Percentiles rank a stretch among this genome's conserved stretches.
Conservation (phyloP, 805 yeast species). For the Kluyveromyces nonfermentans region DNA sequence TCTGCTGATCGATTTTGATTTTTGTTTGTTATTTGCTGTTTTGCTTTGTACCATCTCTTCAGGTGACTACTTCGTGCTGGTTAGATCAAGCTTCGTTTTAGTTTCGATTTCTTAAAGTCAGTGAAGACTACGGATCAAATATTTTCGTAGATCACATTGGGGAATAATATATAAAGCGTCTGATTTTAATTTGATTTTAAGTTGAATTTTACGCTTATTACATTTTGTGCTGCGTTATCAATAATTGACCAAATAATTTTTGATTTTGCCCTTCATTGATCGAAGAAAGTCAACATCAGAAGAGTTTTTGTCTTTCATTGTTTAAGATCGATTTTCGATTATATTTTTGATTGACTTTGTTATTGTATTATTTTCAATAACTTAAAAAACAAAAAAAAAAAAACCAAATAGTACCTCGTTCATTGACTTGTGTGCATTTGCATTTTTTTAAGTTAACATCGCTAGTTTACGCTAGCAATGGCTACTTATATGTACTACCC, state of each 20-base stretch:
- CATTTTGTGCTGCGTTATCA: background rate
- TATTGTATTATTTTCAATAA: background rate
- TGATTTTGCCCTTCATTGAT: background rate
- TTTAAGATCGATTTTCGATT: background rate
- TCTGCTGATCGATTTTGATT: background rate
- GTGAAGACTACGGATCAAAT: background rate
- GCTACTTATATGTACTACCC: constrained; percentile 11
- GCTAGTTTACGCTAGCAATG: constrained; percentile 2
- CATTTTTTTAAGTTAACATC: background rate
- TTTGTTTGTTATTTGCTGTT: background rate
- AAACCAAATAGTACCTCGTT: background rate
- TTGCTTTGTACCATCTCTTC: background rate
- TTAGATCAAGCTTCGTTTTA: background rate
- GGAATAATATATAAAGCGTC: background rate
- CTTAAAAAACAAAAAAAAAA: too few species aligned
- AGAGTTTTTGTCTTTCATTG: background rate
- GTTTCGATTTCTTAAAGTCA: background rate
- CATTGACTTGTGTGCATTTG: background rate
- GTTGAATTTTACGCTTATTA: background rate
- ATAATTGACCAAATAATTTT: background rate
- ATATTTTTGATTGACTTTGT: background rate
- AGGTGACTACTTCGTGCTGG: background rate
- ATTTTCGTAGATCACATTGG: background rate
- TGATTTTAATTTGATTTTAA: background rate
- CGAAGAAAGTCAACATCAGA: background rate